A percentile compares a stretch with the other conserved stretches of the same genome.
Conservation (phyloP, 192 early-diverging fungal species). For the Geranomyces variabilis region DNA sequence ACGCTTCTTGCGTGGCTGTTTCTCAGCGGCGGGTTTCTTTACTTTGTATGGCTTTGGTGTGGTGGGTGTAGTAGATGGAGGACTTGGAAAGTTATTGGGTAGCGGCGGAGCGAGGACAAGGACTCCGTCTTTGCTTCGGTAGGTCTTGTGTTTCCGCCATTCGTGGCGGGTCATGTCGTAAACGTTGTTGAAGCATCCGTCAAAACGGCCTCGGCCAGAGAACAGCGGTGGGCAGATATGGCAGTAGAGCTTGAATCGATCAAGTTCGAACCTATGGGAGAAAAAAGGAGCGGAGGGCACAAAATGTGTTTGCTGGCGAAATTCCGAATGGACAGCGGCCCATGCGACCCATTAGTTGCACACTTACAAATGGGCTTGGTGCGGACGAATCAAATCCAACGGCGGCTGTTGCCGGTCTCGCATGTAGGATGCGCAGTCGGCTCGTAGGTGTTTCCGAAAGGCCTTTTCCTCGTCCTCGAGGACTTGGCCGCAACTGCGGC, state of each 20-base stretch:
- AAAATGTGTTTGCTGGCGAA: too few relatives aligned
- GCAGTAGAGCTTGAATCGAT: constrained; percentile 18
- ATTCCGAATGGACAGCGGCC: too few relatives aligned
- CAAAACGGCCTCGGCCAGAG: constrained; percentile 24
- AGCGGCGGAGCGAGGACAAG: background rate
- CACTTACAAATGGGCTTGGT: too few relatives aligned
- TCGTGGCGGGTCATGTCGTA: constrained; percentile 31
- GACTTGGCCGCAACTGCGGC: background rate
- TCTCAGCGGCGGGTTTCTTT: too few relatives aligned
- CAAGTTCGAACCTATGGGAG: too few relatives aligned
- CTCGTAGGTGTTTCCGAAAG: background rate
- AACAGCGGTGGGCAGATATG: constrained; percentile 18
- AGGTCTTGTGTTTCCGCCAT: constrained; percentile 29
- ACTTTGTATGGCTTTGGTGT: too few relatives aligned
- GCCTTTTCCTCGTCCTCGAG: background rate
- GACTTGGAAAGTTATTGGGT: too few relatives aligned
- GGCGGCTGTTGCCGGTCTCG: constrained; percentile 1
- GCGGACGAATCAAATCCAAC: too few relatives aligned
- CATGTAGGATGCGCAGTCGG: background rate
- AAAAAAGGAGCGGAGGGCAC: too few relatives aligned
- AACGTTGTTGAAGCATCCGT: constrained; percentile 20
- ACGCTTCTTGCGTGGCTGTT: too few relatives aligned
- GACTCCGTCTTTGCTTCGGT: background rate
- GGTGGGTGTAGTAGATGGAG: too few relatives aligned
- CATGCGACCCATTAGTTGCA: too few relatives aligned